Evolutionary conservation across 768 basidiomycete genomes (phyloP), one percentile per base, ranked within the genome.

Genomic region (Nidularia pulvinata): DNA sequence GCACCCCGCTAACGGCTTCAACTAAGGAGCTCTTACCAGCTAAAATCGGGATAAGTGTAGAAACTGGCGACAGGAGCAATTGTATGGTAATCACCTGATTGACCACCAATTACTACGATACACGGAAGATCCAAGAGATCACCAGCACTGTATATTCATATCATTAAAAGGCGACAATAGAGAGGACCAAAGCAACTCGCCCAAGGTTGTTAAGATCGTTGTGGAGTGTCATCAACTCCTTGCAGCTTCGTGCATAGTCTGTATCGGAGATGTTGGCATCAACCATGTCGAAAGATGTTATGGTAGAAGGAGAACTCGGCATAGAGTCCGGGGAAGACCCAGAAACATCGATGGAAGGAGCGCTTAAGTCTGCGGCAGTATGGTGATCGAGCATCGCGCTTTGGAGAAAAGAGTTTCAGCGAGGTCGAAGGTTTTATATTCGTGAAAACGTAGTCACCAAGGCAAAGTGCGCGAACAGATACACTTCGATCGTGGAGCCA

Each of bases 1-100:
- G 16, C 57, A 85, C 83, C 7, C 82, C 80, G 10, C 73, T 82
- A 0, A 84, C 78, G 0, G 79, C 82, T 51, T 85, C 83, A 0
- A 84, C 81, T 1, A 85, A 61, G 0, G 82, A 84, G 53, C 83
- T 84, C 57, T 84, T 84, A 3, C 83, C 83, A 4, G 81, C 83
- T 6, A 19, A 49, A 13, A 34, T 49, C 33, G 11, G 42, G 36
- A 50, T 48, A 25, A 48, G 33, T 46, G n/a, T 33, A 22, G 53
- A 34, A 16, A n/a, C 10, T 16, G 13, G 16, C 30, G 46, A 37
- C 11, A 7, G 32, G 43, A 48, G 22, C 2, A 43, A 33, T 44
- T 4, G 25, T 42, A 42, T 43, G 3, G 39, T 11, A 42, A 19
- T 42, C 50, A 82, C 81, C 79, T 0, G 83, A 84, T 55, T 84